Percentiles rank a stretch among this genome's conserved stretches.
phyloP scores from a whole-genome alignment of 371 early-diverging fungal genomes.

The Thermomucor indicae-seudaticae region DNA sequence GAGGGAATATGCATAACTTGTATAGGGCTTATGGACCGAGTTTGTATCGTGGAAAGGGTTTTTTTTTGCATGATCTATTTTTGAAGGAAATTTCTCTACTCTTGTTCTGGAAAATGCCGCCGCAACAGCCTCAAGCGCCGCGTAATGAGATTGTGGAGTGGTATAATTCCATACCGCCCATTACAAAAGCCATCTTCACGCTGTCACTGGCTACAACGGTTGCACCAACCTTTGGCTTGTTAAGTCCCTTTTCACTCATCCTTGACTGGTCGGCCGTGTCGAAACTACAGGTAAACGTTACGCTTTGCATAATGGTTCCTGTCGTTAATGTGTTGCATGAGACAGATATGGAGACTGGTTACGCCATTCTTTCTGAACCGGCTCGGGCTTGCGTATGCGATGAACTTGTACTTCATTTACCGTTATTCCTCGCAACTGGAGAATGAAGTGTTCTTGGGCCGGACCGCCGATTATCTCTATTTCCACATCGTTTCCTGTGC shows the following conservation, averaged over 20 bases:
- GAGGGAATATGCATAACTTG: too few species aligned
- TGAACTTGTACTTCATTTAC: slow-evolving; percentile 73
- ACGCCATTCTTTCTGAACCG: slow-evolving; percentile 63
- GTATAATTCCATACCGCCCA: slow-evolving; percentile 58
- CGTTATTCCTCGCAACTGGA: slow-evolving; percentile 73
- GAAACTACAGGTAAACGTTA: slow-evolving; percentile 18
- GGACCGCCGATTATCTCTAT: slow-evolving; percentile 80
- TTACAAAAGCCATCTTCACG: slow-evolving; percentile 59
- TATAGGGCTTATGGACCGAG: too few species aligned
- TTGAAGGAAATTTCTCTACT: too few species aligned
- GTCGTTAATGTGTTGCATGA: neutral
- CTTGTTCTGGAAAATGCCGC: slow-evolving; percentile 11
- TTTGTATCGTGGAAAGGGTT: too few species aligned
- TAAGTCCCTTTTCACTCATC: slow-evolving; percentile 31
- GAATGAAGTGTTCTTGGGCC: slow-evolving; percentile 58
- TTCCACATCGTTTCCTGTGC: slow-evolving; percentile 57
- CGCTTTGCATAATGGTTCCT: neutral
- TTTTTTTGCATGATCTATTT: too few species aligned
- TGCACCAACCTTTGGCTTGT: slow-evolving; percentile 35
- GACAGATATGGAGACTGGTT: slow-evolving; percentile 74
- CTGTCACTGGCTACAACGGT: slow-evolving; percentile 51
- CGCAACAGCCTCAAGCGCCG: slow-evolving; percentile 10
- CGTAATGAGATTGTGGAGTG: slow-evolving; percentile 46
- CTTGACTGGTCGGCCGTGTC: slow-evolving; percentile 40
- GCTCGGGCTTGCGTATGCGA: slow-evolving; percentile 55